Percentiles rank a stretch among this genome's conserved stretches.
Conservation (phyloP, 2,329 filamentous ascomycete genomes). For the Trichoderma breve region DNA sequence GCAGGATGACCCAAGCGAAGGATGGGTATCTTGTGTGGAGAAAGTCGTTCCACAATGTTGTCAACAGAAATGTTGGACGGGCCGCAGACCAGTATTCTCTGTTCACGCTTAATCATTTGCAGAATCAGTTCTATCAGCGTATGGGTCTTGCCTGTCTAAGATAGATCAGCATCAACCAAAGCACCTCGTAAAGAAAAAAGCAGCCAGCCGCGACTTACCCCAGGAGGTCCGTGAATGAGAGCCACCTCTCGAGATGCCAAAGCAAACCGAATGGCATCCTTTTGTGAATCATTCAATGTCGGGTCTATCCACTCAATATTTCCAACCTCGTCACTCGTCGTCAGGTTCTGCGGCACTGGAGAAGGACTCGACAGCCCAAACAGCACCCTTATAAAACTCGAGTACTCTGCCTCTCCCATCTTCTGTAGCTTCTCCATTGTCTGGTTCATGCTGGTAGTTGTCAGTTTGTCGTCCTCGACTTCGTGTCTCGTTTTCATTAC, state of each 20-base stretch:
- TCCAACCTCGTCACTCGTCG: conserved; percentile 42
- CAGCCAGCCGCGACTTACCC: conserved; percentile 45
- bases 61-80: conserved; percentile 97
- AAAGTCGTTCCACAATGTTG: conserved; percentile 92
- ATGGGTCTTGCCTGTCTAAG: conserved; percentile 87
- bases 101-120: conserved; percentile 73
- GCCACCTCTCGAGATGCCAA: conserved; percentile 78
- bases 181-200: not conserved
- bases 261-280: conserved; percentile 74
- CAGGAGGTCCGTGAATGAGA: conserved; percentile 90
- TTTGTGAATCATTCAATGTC: conserved; percentile 64
- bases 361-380: conserved; percentile 59
- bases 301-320: conserved; percentile 60
- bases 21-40: conserved; percentile 80
- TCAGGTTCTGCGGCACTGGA: conserved; percentile 43
- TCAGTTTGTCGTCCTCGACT: not conserved
- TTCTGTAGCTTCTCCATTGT: conserved; percentile 59
- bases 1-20: conserved; percentile 91
- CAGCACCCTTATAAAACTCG: conserved; percentile 58
- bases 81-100: conserved; percentile 86
- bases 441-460: conserved; percentile 54
- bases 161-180: conserved; percentile 4
- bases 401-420: conserved; percentile 58
- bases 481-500: conserved; percentile 30
- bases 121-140: conserved; percentile 92